A percentile compares a stretch with the other conserved stretches of the same genome.
Evolutionary conservation across 305 asterid species (phyloP).

Genomic region (Fraxinus platypoda): DNA sequence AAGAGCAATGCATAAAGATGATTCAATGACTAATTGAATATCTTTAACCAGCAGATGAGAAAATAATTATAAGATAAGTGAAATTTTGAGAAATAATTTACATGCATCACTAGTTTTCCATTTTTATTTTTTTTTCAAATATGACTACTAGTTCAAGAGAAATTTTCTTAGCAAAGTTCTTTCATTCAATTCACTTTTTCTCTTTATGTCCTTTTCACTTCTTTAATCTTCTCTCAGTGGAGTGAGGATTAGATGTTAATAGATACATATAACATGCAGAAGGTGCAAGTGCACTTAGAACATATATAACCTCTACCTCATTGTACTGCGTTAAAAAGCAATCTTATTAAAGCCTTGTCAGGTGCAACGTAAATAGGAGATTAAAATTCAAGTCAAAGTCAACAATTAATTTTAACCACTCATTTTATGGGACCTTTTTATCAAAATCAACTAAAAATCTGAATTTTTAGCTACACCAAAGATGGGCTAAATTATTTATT

Average conservation of each 20-base stretch:
- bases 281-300: slow-evolving; percentile 6
- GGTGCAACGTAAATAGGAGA: not conserved
- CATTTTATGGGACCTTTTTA: not conserved
- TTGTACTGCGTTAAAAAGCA: not conserved
- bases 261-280: not conserved
- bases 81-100: slow-evolving; percentile 14
- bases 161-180: not conserved
- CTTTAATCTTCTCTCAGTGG: not conserved
- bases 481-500: not conserved
- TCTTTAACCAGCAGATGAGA: slow-evolving; percentile 6
- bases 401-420: not conserved
- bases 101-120: slow-evolving; percentile 4
- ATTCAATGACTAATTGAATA: slow-evolving; percentile 19
- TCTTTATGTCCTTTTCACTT: not conserved
- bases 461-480: not conserved
- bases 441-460: not conserved
- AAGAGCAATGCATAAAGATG: slow-evolving; percentile 8
- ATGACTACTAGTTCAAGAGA: not conserved
- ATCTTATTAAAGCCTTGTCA: not conserved
- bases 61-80: slow-evolving; percentile 15
- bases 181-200: not conserved
- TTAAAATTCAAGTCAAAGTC: not conserved
- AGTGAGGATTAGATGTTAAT: not conserved
- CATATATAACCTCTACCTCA: slow-evolving; percentile 10
- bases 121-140: not conserved